Percentiles rank a stretch among this genome's conserved stretches.
These are phyloP conservation scores for Zygosaccharomyces bailii DNA, from an alignment of 805 yeast genomes.

Conservation along the genomic window DNA sequence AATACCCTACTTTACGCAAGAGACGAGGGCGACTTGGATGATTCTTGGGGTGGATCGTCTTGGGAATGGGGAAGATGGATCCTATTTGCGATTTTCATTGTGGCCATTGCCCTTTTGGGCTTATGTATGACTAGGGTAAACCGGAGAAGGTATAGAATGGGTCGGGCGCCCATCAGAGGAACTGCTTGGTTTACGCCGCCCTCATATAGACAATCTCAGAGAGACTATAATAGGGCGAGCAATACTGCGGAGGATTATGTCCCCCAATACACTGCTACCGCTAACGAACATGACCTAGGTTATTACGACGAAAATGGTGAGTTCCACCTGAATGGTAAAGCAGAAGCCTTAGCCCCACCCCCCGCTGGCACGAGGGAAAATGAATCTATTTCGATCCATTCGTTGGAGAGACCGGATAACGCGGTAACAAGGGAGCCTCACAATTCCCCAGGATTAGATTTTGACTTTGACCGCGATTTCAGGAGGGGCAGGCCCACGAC, in stretches of 20 bases:
- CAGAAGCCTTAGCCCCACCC: conserved; percentile 33
- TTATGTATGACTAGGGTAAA: conserved; percentile 35
- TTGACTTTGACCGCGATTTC: conserved; percentile 16
- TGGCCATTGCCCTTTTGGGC: conserved; percentile 11
- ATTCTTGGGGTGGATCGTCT: conserved; percentile 22
- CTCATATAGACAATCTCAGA: conserved; percentile 62
- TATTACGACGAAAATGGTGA: conserved; percentile 64
- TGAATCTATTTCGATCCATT: conserved; percentile 55
- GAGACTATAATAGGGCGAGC: conserved; percentile 41
- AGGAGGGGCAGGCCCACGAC: conserved; percentile 17
- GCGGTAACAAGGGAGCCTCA: conserved; percentile 17
- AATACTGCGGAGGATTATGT: conserved; percentile 44
- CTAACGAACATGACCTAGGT: conserved; percentile 74
- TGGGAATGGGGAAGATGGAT: conserved; percentile 37
- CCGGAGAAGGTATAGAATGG: conserved; percentile 43
- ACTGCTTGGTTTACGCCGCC: conserved; percentile 90
- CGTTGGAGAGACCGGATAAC: conserved; percentile 23
- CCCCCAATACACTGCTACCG: conserved; percentile 64
- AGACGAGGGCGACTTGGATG: conserved; percentile 5
- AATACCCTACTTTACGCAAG: conserved; percentile 1
- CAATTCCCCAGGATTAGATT: conserved; percentile 10
- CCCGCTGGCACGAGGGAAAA: conserved; percentile 37
- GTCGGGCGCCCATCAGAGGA: conserved; percentile 61
- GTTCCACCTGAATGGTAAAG: conserved; percentile 40
- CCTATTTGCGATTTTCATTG: conserved; percentile 22